Evolutionary conservation across 305 asterid species (phyloP).

Genomic region (Lippia alba): DNA sequence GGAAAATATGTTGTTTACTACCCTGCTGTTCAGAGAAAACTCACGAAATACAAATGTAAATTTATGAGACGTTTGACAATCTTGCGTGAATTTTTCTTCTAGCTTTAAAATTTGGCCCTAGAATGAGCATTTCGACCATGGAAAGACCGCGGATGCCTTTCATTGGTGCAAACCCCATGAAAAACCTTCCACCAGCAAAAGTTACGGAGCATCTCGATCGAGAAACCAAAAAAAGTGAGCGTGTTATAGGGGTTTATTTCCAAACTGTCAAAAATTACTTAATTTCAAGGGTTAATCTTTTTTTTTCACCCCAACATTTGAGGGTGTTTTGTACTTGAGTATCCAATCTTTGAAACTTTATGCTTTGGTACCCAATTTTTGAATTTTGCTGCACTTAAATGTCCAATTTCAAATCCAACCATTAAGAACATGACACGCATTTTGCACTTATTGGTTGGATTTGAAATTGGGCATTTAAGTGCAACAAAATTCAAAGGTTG

Average conservation of each 20-base stretch:
- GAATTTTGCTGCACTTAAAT: no score
- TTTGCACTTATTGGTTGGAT: no score
- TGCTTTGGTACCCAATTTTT: no score
- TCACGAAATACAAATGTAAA: neutral
- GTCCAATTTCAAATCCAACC: no score
- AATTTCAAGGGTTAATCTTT: no score
- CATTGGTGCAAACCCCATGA: constrained; percentile 26
- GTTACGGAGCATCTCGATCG: neutral
- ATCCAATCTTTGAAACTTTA: no score
- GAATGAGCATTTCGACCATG: constrained; percentile 53
- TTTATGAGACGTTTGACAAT: neutral
- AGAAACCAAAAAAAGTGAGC: neutral
- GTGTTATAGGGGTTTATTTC: neutral
- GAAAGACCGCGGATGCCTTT: constrained; percentile 48
- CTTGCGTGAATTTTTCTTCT: neutral
- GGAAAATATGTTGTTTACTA: constrained; percentile 38
- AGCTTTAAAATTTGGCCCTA: constrained; percentile 29
- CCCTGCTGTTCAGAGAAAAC: constrained; percentile 9
- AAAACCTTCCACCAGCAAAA: neutral
- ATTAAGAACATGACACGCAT: no score
- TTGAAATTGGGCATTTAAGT: no score
- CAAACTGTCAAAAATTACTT: no score
- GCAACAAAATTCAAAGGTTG: no score
- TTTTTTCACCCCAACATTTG: no score
- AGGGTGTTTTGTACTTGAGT: no score